These are phyloP conservation scores for Tephrocybe sp. DNA, from an alignment of 768 basidiomycete species.

Conservation along the genomic window DNA sequence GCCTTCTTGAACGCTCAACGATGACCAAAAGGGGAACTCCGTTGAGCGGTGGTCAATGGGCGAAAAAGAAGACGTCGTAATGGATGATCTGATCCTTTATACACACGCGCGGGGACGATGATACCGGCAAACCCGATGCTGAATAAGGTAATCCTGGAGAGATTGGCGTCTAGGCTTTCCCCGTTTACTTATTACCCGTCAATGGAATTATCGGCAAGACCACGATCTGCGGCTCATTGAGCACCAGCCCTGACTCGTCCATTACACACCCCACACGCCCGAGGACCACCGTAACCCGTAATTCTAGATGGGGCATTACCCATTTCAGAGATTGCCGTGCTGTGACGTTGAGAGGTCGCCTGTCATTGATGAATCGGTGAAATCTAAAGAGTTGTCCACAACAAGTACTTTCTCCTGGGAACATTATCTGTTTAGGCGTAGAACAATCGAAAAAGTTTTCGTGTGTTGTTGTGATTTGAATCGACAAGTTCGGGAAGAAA, in stretches of 20 bases:
- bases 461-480: no score
- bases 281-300: constrained; percentile 19
- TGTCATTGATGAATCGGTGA: background rate
- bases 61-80: constrained; percentile 15
- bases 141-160: constrained; percentile 19
- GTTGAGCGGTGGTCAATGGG: constrained; percentile 13
- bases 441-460: no score
- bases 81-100: constrained; percentile 20
- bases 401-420: background rate
- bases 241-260: constrained; percentile 4
- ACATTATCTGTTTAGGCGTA: background rate
- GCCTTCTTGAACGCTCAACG: constrained; percentile 20
- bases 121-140: constrained; percentile 25
- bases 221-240: constrained; percentile 28
- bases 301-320: constrained; percentile 2
- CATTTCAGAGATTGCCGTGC: constrained; percentile 13
- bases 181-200: constrained; percentile 12
- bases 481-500: background rate
- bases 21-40: constrained; percentile 19
- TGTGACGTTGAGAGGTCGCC: background rate
- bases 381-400: background rate
- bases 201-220: constrained; percentile 10
- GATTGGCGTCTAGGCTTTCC: constrained; percentile 28
- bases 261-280: constrained; percentile 11
- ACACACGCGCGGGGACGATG: constrained; percentile 17